Conservation (phyloP, 2,329 filamentous ascomycete species). For the Helminthosporium solani region DNA sequence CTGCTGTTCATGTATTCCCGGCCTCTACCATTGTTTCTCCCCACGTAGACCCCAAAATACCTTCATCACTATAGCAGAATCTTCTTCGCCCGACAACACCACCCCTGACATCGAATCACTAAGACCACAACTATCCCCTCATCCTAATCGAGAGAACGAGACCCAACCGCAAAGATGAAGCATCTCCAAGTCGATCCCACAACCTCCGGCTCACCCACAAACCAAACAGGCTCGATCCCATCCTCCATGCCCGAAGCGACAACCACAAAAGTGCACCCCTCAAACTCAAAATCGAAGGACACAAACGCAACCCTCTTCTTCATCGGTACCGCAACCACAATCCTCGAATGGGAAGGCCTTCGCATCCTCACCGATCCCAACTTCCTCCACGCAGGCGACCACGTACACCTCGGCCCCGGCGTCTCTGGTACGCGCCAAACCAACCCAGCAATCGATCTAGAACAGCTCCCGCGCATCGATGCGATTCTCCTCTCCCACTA, state of each 20-base stretch:
- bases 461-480: constrained; percentile 61
- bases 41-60: too few relatives aligned
- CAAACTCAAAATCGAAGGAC: constrained; percentile 25
- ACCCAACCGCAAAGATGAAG: constrained; percentile 34
- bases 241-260: constrained; percentile 46
- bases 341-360: constrained; percentile 56
- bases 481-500: constrained; percentile 64
- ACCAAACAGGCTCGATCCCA: constrained; percentile 39
- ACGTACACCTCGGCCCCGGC: constrained; percentile 66
- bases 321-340: constrained; percentile 58
- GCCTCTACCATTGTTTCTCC: constrained; percentile 21
- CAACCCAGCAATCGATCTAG: constrained; percentile 61
- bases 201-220: constrained; percentile 41
- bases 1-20: constrained; percentile 28
- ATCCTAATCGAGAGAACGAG: too few relatives aligned
- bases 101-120: too few relatives aligned
- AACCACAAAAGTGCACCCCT: constrained; percentile 48
- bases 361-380: constrained; percentile 55
- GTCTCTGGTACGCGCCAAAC: constrained; percentile 57
- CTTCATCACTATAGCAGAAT: too few relatives aligned
- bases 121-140: too few relatives aligned
- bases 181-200: constrained; percentile 45
- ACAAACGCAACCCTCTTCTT: constrained; percentile 54
- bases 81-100: too few relatives aligned
- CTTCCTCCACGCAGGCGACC: constrained; percentile 65